phyloP scores from a whole-genome alignment of 139 green algal genomes.

The Desmodesmus armatus region DNA sequence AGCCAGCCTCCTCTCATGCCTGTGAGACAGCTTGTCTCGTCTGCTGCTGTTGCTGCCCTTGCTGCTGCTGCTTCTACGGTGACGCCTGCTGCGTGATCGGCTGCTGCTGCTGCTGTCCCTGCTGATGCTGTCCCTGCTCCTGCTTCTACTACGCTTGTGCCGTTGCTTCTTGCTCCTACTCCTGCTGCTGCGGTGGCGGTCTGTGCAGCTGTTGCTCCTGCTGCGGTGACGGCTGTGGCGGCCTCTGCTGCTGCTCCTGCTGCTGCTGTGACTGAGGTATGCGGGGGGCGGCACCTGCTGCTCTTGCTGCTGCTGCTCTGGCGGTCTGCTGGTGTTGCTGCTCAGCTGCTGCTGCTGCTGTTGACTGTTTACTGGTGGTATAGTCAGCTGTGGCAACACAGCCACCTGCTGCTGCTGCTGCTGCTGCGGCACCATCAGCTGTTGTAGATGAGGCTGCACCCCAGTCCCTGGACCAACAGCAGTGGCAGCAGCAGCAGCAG shows the following conservation, averaged over 20 bases:
- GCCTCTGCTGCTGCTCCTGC: conserved; percentile 1
- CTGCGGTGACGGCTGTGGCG: background rate
- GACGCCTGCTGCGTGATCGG: background rate
- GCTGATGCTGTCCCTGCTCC: conserved; percentile 1
- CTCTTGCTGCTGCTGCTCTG: background rate
- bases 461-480: too few relatives aligned
- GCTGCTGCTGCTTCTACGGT: background rate
- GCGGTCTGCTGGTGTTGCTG: background rate
- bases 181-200: background rate
- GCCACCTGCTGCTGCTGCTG: background rate
- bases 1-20: background rate
- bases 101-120: conserved; percentile 9
- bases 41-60: background rate
- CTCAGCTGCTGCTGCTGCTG: background rate
- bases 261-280: conserved; percentile 18
- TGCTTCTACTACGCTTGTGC: conserved; percentile 7
- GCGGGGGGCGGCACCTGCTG: background rate
- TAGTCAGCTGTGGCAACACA: background rate
- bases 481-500: too few relatives aligned
- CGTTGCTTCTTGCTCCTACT: background rate
- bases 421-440: background rate
- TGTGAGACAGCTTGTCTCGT: background rate
- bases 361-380: background rate
- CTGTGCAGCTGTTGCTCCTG: too few relatives aligned
- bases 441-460: background rate